Conservation (phyloP, 352 stramenopile genomes). For the Phytophthora vignae region DNA sequence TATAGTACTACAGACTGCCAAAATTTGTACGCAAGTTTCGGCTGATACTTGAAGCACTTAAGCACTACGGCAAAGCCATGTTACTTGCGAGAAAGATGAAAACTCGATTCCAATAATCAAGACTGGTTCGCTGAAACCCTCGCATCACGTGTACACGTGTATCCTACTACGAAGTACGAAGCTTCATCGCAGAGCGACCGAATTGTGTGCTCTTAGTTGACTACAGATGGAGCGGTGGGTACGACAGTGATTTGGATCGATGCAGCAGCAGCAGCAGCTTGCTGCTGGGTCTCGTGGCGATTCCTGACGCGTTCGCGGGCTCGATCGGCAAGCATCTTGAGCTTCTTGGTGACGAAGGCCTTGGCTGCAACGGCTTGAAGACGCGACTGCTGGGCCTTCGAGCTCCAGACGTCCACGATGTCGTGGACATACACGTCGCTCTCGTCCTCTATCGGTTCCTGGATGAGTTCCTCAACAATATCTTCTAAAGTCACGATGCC, state of each 20-base stretch:
- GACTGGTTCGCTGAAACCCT: too few species aligned
- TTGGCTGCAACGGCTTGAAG: slow-evolving; percentile 42
- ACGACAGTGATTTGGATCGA: slow-evolving; percentile 27
- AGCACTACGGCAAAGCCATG: too few species aligned
- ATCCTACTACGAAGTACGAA: too few species aligned
- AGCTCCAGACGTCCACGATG: slow-evolving; percentile 67
- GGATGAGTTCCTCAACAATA: slow-evolving; percentile 91
- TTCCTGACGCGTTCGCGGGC: slow-evolving; percentile 54
- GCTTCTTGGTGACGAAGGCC: slow-evolving; percentile 57
- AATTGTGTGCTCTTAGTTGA: slow-evolving; percentile 7
- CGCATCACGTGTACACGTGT: too few species aligned
- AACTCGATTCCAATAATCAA: too few species aligned
- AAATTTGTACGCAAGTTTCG: too few species aligned
- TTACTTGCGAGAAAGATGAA: too few species aligned
- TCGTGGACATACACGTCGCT: slow-evolving; percentile 73
- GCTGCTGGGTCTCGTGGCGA: slow-evolving; percentile 22
- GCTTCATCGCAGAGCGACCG: background rate
- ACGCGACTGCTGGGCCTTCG: slow-evolving; percentile 45
- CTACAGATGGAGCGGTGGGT: slow-evolving; percentile 2
- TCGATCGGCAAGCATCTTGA: slow-evolving; percentile 63
- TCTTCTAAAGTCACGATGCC: slow-evolving; percentile 94
- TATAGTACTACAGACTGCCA: too few species aligned
- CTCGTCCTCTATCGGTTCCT: slow-evolving; percentile 93
- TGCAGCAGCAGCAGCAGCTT: background rate
- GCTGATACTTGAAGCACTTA: too few species aligned